These are phyloP conservation scores for Pythium insidiosum DNA, from an alignment of 352 stramenopile species.

Conservation along the genomic window DNA sequence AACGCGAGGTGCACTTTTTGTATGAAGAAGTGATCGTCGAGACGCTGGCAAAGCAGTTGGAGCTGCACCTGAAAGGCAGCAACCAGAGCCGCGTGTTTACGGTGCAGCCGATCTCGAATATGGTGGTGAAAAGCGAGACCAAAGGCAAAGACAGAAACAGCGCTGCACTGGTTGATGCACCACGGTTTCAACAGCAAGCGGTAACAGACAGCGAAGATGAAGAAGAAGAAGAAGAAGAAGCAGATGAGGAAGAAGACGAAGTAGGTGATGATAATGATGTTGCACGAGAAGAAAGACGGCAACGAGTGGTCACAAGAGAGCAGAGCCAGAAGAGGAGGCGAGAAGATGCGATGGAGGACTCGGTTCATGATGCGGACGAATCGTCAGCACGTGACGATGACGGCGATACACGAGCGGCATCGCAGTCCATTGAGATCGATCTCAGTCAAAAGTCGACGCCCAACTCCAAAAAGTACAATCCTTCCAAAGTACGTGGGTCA, in stretches of 20 bases:
- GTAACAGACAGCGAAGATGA: conserved; percentile 25
- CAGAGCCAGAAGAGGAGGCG: no score
- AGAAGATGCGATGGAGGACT: no score
- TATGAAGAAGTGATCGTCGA: conserved; percentile 93
- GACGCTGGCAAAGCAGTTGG: conserved; percentile 63
- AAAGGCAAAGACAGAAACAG: conserved; percentile 13
- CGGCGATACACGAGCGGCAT: conserved; percentile 5
- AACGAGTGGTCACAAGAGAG: no score
- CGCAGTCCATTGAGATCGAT: conserved; percentile 44
- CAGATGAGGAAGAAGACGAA: conserved; percentile 10
- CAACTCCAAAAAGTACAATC: conserved; percentile 65
- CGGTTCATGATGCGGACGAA: no score
- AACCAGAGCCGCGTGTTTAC: conserved; percentile 89
- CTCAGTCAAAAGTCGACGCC: conserved; percentile 45
- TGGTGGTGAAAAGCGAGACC: conserved; percentile 36
- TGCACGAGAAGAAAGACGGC: no score
- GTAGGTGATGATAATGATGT: conserved; percentile 4
- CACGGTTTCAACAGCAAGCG: no score
- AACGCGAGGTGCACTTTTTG: conserved; percentile 96
- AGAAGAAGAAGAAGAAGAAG: conserved; percentile 24
- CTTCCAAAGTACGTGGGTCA: conserved; percentile 33
- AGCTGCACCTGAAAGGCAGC: conserved; percentile 76
- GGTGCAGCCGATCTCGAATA: conserved; percentile 75
- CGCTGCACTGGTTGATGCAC: no score
- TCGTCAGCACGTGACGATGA: no score